Base-by-base conservation (phyloP, 257 asterid species). In the Scutellaria galericulata region DNA sequence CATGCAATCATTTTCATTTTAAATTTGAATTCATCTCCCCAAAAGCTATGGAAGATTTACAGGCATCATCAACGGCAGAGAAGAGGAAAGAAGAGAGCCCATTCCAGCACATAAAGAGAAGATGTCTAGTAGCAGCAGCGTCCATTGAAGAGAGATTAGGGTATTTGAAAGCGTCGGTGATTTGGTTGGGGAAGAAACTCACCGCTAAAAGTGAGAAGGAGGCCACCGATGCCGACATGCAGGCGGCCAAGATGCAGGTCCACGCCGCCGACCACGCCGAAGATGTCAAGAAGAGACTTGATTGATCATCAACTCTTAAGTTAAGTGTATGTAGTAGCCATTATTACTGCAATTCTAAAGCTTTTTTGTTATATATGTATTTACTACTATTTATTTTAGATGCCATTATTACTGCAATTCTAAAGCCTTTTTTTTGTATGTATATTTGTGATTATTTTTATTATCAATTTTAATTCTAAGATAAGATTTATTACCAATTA, bases 241-340 rank as follows among this genome's bases (percentile, higher is more conserved):
- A 56, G 68, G 20, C 52, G 52, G 81, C 81, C 9, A 77, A 71
- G 73, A 77, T 64, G 81, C 81, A 77, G 73, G 81, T 77, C 9
- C 69, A 39, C 48, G 81, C 81, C 7, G 69, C 81, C 39, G 67
- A 71, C 51, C 77, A 50, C 41, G 81, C 81, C 3, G 73, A 70
- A 46, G 44, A 47, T 20, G 9, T 70, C 47, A 70, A 80, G 70
- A 72, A 76, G 27, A 31, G 71, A 1, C 46, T 66, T 31, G 4
- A 40, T 8, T 24, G 20, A 45, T n/a, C n/a, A n/a, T n/a, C n/a
- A n/a, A 18, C 18, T 0, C 18, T 0, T 0, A 18, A 18, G 18
- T 18, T 18, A 18, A 18, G 18, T 53, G 27, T 24, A 24, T 24
- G 27, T 24, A 18, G 18, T 0, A 18, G 18, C 18, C 18, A 18